Evolutionary conservation across 106 monocot species (phyloP), one percentile per base, ranked within the genome.

Genomic region (Dendrobium huoshanense): DNA sequence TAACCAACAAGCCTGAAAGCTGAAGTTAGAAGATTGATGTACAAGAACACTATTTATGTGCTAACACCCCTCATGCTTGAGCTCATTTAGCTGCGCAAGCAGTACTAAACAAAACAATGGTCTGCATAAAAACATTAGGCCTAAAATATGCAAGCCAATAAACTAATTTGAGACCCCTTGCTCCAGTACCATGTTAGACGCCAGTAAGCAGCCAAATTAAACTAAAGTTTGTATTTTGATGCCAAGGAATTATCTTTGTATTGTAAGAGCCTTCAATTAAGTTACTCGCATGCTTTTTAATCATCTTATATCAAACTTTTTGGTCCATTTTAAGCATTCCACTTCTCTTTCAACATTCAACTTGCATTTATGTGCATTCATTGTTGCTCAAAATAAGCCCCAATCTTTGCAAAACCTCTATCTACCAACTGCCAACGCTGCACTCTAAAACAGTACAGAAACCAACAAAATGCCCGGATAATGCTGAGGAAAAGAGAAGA

Each of bases 301-400:
- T 64, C 64, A 64, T 22, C n/a, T 64, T n/a, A 22, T 25, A 56
- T 22, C n/a, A 61, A 61, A 22, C 61, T 61, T 22, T 61, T 61
- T 61, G 22, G 61, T 61, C 61, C 61, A 61, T 22, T 22, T 61
- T 61, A 20, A 61, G 22, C 20, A 61, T 61, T 61, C 2, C n/a
- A 61, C 20, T 61, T 61, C 61, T 22, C 61, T 61, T 61, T 61
- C 61, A 61, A 61, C 61, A 61, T 61, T 61, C 61, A 61, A 61
- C 8, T 22, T 61, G 61, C 61, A 22, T 61, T 61, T 22, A 61
- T 61, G 22, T 61, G 61, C 22, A 19, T 22, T 61, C 61, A 61
- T n/a, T 20, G 22, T 61, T n/a, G 61, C 47, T 70, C 41, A 44
- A 27, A 75, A 81, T 8, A 55, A 1, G 41, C 58, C 18, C 9